Percentiles rank a stretch among this genome's conserved stretches.
Conservation (phyloP, 2,329 filamentous ascomycete species). For the Fusarium torulosum region DNA sequence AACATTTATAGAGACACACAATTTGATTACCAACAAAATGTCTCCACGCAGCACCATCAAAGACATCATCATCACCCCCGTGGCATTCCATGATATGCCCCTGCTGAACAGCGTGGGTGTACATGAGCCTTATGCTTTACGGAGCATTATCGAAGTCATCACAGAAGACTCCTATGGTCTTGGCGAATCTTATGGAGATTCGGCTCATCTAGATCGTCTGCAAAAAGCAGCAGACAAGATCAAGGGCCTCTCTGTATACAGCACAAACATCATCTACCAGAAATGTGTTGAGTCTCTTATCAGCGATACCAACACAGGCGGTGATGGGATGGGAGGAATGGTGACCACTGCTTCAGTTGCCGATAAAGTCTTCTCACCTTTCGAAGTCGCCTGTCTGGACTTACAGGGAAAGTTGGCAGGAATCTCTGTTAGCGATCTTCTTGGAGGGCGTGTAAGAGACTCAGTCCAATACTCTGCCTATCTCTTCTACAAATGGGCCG, state of each 20-base stretch:
- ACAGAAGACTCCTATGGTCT: constrained; percentile 54
- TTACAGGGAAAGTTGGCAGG: constrained; percentile 57
- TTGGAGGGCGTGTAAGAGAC: constrained; percentile 56
- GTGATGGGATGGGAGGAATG: constrained; percentile 69
- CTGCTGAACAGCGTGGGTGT: constrained; percentile 59
- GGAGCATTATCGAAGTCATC: constrained; percentile 57
- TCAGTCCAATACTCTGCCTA: constrained; percentile 59
- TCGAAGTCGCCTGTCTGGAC: constrained; percentile 59
- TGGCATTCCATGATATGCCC: constrained; percentile 61
- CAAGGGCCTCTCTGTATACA: constrained; percentile 55
- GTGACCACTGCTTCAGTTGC: constrained; percentile 57
- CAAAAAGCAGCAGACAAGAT: constrained; percentile 50
- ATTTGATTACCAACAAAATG: constrained; percentile 41
- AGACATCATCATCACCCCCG: constrained; percentile 57
- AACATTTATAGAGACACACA: not conserved
- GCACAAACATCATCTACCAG: constrained; percentile 87
- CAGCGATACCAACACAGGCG: constrained; percentile 61
- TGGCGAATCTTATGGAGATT: constrained; percentile 58
- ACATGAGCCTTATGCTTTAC: constrained; percentile 58
- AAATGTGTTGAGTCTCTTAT: constrained; percentile 82
- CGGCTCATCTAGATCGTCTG: constrained; percentile 53
- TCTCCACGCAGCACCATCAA: constrained; percentile 49
- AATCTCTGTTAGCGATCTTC: constrained; percentile 55
- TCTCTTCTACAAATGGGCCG: constrained; percentile 59
- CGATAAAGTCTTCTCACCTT: constrained; percentile 59